Evolutionary conservation across 345 rosid species (phyloP), one percentile per base, ranked within the genome.

Genomic region (Nasturtium officinale): DNA sequence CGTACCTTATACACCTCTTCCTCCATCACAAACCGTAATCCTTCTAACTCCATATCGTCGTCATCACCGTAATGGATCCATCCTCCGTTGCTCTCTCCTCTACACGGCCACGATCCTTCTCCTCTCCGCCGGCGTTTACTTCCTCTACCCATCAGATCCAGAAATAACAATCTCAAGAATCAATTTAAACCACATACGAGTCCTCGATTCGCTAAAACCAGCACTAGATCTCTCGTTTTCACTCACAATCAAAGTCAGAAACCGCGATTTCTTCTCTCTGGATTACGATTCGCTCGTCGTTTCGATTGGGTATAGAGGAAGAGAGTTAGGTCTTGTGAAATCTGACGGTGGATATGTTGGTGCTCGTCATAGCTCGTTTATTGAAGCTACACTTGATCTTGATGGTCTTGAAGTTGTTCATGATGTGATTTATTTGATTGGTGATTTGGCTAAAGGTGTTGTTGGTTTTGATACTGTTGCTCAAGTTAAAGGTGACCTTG

Each of bases 91-190:
- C 29, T 65, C 78, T 77, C 75, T 88, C 68, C 21, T 32, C 79
- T 77, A 77, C 75, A 58, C 85, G 72, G 77, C 77, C 64, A n/a
- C 57, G 29, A 15, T 87, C 75, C 55, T 88, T 70, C 81, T 91
- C 78, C 76, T 89, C 76, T 61, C 86, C 71, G 63, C 72, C 52
- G 78, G 77, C 58, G 68, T 74, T 0, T 94, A 66, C 91, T 61
- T 88, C 67, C 64, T 91, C 69, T 94, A 77, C 82, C 96, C 97
- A 21, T 88, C 91, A 74, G 87, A 88, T 76, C 91, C 96, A 21
- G 45, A 69, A 13, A 77, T 94, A 73, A 70, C 54, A 3, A 67
- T 89, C 79, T 54, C 80, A 37, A 85, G 96, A 29, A 63, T 88
- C 82, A 69, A 65, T 38, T 86, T 91, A 74, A 88, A 91, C 81